Conservation (phyloP, 1,284 basidiomycete genomes). For the Malassezia psittaci region DNA sequence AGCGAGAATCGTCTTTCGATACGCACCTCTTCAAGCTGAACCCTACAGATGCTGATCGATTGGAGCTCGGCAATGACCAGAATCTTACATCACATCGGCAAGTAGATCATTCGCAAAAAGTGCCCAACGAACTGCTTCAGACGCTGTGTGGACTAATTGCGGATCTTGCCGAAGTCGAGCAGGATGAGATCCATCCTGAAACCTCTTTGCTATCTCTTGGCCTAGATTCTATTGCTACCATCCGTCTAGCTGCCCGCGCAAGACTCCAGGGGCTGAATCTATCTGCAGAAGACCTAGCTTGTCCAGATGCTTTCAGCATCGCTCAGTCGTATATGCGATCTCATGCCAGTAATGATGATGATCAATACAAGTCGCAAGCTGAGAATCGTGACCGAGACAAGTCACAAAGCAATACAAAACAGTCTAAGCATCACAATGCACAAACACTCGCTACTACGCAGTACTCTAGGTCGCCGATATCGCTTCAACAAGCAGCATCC, state of each 20-base stretch:
- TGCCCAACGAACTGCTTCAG: neutral
- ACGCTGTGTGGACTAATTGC: conserved; percentile 20
- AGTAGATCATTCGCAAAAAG: no score
- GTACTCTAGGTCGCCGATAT: conserved; percentile 5
- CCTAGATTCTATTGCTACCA: conserved; percentile 41
- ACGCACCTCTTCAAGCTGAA: no score
- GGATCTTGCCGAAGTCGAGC: conserved; percentile 16
- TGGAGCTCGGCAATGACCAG: no score
- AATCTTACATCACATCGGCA: no score
- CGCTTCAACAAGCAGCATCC: neutral
- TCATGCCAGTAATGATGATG: conserved; percentile 5
- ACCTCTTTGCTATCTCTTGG: conserved; percentile 30
- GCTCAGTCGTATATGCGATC: conserved; percentile 16
- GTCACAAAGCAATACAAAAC: no score
- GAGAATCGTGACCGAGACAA: no score
- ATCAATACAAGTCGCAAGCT: conserved; percentile 14
- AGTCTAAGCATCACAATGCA: no score
- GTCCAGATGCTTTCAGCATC: neutral
- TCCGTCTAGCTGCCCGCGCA: conserved; percentile 31
- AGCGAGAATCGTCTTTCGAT: no score
- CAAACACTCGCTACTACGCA: neutral
- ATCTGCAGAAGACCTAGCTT: conserved; percentile 25
- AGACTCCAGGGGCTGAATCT: conserved; percentile 23
- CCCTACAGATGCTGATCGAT: no score
- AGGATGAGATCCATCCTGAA: conserved; percentile 15